These are phyloP conservation scores for Dimargaris xerosporica DNA, from an alignment of 192 early-diverging fungal genomes.

Conservation along the genomic window DNA sequence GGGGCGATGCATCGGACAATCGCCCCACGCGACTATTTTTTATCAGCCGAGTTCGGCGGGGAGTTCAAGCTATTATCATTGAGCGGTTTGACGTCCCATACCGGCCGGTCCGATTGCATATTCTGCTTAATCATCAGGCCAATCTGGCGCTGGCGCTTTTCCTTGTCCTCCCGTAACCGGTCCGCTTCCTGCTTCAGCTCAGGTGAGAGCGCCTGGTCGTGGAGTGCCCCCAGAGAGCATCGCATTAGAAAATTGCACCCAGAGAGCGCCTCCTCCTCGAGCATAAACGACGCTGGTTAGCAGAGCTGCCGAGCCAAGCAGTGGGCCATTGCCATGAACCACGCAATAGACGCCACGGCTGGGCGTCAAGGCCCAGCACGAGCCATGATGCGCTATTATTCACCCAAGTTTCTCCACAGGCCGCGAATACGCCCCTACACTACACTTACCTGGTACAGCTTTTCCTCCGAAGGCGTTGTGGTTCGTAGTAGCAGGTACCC, in stretches of 20 bases:
- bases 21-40: too few species aligned
- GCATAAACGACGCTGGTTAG: not conserved
- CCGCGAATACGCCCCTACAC: too few species aligned
- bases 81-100: conserved; percentile 1
- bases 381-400: not conserved
- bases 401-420: too few species aligned
- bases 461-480: not conserved
- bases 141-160: not conserved
- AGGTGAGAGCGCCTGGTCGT: not conserved
- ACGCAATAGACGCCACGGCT: not conserved
- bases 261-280: not conserved
- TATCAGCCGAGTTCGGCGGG: too few species aligned
- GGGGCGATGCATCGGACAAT: too few species aligned
- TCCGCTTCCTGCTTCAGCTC: conserved; percentile 2
- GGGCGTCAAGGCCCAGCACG: not conserved
- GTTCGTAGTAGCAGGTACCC: not conserved
- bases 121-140: not conserved
- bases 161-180: not conserved
- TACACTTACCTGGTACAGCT: conserved; percentile 4
- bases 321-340: not conserved
- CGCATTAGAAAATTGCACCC: too few species aligned
- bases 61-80: too few species aligned
- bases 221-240: too few species aligned
- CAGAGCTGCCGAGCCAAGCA: not conserved
- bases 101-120: not conserved